Conservation (phyloP, 768 basidiomycete genomes). For the Daedaleopsis nitida region DNA sequence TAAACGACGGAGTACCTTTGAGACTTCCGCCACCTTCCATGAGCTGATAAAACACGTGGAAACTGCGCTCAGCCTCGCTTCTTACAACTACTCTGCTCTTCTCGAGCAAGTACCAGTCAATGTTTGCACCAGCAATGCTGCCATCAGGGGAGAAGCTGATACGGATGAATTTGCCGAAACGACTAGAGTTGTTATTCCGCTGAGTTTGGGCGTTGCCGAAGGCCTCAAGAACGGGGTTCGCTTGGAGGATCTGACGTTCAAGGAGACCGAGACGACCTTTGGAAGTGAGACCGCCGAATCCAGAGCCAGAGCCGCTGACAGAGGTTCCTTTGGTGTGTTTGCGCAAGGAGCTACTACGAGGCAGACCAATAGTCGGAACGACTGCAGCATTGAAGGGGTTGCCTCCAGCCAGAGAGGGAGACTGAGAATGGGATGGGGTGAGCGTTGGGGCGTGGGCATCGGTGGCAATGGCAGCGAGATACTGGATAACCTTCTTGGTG, state of each 20-base stretch:
- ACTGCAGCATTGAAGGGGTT: conserved; percentile 46
- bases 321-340: conserved; percentile 51
- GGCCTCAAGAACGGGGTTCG: conserved; percentile 95
- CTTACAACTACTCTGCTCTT: conserved; percentile 93
- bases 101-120: conserved; percentile 98
- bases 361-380: conserved; percentile 68
- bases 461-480: conserved; percentile 94
- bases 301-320: conserved; percentile 47
- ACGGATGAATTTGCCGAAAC: conserved; percentile 97
- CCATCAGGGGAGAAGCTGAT: conserved; percentile 93
- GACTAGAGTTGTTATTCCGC: conserved; percentile 97
- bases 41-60: conserved; percentile 97
- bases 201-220: conserved; percentile 99
- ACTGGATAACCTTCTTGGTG: conserved; percentile 99
- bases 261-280: conserved; percentile 84
- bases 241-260: conserved; percentile 95
- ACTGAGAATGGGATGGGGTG: conserved; percentile 61
- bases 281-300: conserved; percentile 44
- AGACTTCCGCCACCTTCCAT: conserved; percentile 74
- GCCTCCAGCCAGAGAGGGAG: conserved; percentile 59
- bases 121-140: conserved; percentile 95
- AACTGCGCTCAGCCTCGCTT: conserved; percentile 86
- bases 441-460: conserved; percentile 62
- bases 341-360: conserved; percentile 59
- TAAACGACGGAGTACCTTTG: conserved; percentile 53